A percentile compares a stretch with the other conserved stretches of the same genome.
These are phyloP conservation scores for Coniochaeta sp. DNA, from an alignment of 2,329 filamentous ascomycete genomes.

Conservation along the genomic window DNA sequence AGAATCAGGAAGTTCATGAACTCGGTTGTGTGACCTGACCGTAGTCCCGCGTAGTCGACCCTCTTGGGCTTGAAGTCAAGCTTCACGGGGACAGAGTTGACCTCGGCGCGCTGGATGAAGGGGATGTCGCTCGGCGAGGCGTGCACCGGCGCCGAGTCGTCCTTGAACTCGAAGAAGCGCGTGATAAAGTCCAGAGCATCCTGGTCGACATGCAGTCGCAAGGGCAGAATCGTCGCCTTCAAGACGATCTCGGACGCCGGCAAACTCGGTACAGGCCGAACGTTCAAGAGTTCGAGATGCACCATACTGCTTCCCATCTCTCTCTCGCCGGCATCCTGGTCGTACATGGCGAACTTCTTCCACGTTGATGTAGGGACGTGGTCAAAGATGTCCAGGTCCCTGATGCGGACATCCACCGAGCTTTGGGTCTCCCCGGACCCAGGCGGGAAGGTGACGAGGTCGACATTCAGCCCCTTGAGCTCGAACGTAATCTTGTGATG, in stretches of 20 bases:
- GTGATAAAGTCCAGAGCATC: conserved; percentile 96
- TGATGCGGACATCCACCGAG: conserved; percentile 76
- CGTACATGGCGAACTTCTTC: conserved; percentile 96
- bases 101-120: conserved; percentile 84
- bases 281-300: conserved; percentile 79
- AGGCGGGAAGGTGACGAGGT: conserved; percentile 74
- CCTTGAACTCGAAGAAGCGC: conserved; percentile 96
- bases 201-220: conserved; percentile 92
- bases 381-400: conserved; percentile 84
- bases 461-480: conserved; percentile 73
- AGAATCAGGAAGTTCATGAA: conserved; percentile 98
- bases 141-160: conserved; percentile 53
- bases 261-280: conserved; percentile 76
- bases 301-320: conserved; percentile 86
- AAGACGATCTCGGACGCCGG: conserved; percentile 86
- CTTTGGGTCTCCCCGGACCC: conserved; percentile 74
- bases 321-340: conserved; percentile 77
- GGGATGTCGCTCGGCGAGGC: conserved; percentile 62
- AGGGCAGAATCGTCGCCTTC: conserved; percentile 68
- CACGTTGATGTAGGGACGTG: conserved; percentile 93
- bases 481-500: conserved; percentile 96
- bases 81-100: conserved; percentile 75
- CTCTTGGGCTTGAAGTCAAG: conserved; percentile 96
- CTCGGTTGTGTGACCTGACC: conserved; percentile 89
- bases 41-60: conserved; percentile 89